phyloP scores from a whole-genome alignment of 139 green algal genomes.

The Parachlorella kessleri region DNA sequence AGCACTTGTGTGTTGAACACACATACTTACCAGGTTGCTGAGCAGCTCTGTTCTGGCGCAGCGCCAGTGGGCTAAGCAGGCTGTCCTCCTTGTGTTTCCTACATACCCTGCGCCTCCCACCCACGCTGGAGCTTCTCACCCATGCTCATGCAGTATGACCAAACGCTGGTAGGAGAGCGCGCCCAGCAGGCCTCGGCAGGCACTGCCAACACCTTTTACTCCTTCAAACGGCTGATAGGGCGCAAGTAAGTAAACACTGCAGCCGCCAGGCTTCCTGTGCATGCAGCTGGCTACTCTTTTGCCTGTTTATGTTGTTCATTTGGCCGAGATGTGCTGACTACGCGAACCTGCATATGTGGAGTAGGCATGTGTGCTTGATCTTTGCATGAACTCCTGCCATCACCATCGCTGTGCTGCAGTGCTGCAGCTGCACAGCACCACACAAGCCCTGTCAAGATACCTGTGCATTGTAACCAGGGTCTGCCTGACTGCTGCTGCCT shows the following conservation, averaged over 20 bases:
- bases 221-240: constrained; percentile 78
- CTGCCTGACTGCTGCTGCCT: no score
- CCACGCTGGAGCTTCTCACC: background rate
- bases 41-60: no score
- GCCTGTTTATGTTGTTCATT: background rate
- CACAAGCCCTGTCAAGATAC: no score
- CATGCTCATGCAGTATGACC: constrained; percentile 26
- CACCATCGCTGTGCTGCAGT: no score
- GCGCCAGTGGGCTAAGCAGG: background rate
- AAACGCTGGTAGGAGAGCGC: constrained; percentile 49
- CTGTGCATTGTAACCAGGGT: no score
- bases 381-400: background rate
- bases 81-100: background rate
- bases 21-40: background rate
- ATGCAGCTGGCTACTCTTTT: background rate
- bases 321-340: background rate
- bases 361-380: background rate
- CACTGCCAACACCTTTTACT: constrained; percentile 63
- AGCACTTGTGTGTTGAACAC: no score
- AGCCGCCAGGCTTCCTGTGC: no score
- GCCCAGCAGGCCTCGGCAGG: constrained; percentile 30
- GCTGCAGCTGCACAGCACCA: no score
- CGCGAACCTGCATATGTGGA: background rate
- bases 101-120: background rate
- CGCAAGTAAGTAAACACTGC: constrained; percentile 36